phyloP scores from a whole-genome alignment of 1,139 yeast genomes.

The Kodamaea sp. region DNA sequence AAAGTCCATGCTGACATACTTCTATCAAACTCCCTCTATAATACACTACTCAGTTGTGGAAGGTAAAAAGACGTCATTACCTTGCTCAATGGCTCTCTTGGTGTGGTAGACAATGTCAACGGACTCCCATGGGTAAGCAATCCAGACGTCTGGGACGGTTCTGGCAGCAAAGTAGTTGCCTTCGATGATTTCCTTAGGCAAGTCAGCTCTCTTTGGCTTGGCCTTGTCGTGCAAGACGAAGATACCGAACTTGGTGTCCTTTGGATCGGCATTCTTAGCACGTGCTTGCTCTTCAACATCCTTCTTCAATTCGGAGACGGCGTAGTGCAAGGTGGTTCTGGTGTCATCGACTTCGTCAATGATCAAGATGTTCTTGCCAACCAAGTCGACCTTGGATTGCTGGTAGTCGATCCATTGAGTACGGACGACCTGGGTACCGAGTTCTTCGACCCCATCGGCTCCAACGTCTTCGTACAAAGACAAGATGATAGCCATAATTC shows the following conservation, averaged over 20 bases:
- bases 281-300: slow-evolving; percentile 56
- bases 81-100: slow-evolving; percentile 76
- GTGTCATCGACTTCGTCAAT: slow-evolving; percentile 97
- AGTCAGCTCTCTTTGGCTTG: slow-evolving; percentile 82
- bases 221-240: slow-evolving; percentile 92
- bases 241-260: slow-evolving; percentile 75
- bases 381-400: slow-evolving; percentile 52
- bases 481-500: slow-evolving; percentile 91
- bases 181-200: slow-evolving; percentile 63
- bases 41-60: slow-evolving; percentile 27
- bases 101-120: slow-evolving; percentile 88
- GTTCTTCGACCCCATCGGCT: slow-evolving; percentile 59
- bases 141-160: slow-evolving; percentile 91
- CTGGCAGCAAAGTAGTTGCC: slow-evolving; percentile 89
- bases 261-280: slow-evolving; percentile 26
- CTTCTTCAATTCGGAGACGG: slow-evolving; percentile 81
- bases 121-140: slow-evolving; percentile 98
- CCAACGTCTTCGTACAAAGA: slow-evolving; percentile 84
- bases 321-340: slow-evolving; percentile 91
- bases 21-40: slow-evolving; percentile 1
- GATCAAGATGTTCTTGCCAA: slow-evolving; percentile 79
- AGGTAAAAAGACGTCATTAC: slow-evolving; percentile 49
- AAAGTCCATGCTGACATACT: too few relatives aligned
- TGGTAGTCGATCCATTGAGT: slow-evolving; percentile 95
- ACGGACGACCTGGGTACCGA: slow-evolving; percentile 85